A percentile compares a stretch with the other conserved stretches of the same genome.
phyloP scores from a whole-genome alignment of 192 early-diverging fungal species.

The Dissophora globulifera region DNA sequence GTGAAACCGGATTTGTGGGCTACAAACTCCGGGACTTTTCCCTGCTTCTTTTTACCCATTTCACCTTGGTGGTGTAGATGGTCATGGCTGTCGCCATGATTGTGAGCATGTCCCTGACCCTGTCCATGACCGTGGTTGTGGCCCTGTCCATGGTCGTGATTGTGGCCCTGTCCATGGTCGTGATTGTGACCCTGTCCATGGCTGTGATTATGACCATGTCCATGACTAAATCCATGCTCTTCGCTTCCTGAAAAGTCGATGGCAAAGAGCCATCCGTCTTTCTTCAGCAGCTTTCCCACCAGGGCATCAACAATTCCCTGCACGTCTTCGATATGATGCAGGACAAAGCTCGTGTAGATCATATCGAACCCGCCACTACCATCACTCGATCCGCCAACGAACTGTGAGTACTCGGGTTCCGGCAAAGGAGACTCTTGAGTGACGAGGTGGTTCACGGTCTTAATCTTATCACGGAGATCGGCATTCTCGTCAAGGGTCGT shows the following conservation, averaged over 20 bases:
- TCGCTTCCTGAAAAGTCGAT: conserved; percentile 24
- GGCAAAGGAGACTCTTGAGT: conserved; percentile 17
- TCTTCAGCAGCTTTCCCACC: conserved; percentile 21
- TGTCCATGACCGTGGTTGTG: too few species aligned
- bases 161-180: conserved; percentile 11
- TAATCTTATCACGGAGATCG: conserved; percentile 16
- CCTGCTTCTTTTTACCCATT: too few species aligned
- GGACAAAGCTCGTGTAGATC: conserved; percentile 25
- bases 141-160: conserved; percentile 1
- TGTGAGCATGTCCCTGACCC: too few species aligned
- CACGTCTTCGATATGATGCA: conserved; percentile 48
- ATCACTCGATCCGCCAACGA: too few species aligned
- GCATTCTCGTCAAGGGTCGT: conserved; percentile 18
- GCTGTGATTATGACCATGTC: conserved; percentile 12
- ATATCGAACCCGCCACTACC: conserved; percentile 30
- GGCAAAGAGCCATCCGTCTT: conserved; percentile 30
- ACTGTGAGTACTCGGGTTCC: conserved; percentile 16
- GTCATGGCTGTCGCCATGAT: too few species aligned
- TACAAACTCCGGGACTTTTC: too few species aligned
- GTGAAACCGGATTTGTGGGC: too few species aligned
- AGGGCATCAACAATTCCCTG: conserved; percentile 10
- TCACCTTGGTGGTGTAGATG: too few species aligned
- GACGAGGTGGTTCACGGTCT: conserved; percentile 34
- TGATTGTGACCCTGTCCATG: not conserved
- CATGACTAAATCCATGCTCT: not conserved